Conservation (phyloP, 805 yeast genomes). For the Suhomyces vadensis region DNA sequence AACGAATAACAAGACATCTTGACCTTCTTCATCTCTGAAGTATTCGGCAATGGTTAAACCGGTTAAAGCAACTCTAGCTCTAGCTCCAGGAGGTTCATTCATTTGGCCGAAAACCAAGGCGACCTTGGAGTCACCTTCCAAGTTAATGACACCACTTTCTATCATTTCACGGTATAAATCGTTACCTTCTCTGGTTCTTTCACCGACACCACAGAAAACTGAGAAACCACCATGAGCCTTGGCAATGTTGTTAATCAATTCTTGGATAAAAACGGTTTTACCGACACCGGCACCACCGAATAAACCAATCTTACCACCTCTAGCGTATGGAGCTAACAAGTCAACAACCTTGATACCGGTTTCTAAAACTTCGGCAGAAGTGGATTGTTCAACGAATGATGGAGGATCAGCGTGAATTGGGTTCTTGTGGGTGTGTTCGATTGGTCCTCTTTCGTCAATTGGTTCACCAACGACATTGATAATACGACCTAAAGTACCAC, state of each 20-base stretch:
- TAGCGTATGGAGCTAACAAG: slow-evolving; percentile 98
- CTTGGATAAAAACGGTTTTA: slow-evolving; percentile 99
- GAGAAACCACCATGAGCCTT: slow-evolving; percentile 99
- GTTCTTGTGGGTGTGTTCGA: slow-evolving; percentile 86
- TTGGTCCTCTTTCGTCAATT: slow-evolving; percentile 99
- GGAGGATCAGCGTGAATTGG: slow-evolving; percentile 99
- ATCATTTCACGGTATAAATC: slow-evolving; percentile 99
- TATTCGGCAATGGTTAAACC: slow-evolving; percentile 99
- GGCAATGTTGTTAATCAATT: slow-evolving; percentile 98
- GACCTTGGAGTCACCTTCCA: slow-evolving; percentile 99
- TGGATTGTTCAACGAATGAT: slow-evolving; percentile 92
- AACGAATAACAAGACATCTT: slow-evolving; percentile 98
- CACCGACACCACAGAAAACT: slow-evolving; percentile 99
- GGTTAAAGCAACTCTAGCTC: slow-evolving; percentile 99
- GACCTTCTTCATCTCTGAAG: slow-evolving; percentile 99
- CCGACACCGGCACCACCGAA: slow-evolving; percentile 99
- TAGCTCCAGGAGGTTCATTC: slow-evolving; percentile 99
- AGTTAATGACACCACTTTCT: slow-evolving; percentile 99
- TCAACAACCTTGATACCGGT: slow-evolving; percentile 99
- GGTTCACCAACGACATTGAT: slow-evolving; percentile 99
- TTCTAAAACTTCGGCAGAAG: slow-evolving; percentile 96
- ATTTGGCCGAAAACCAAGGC: slow-evolving; percentile 99
- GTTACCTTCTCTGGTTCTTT: slow-evolving; percentile 99
- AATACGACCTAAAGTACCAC: slow-evolving; percentile 98
- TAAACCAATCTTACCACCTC: slow-evolving; percentile 99